Evolutionary conservation across 2,329 filamentous ascomycete species (phyloP), one percentile per base, ranked within the genome.

Genomic region (Xylaria sp.): DNA sequence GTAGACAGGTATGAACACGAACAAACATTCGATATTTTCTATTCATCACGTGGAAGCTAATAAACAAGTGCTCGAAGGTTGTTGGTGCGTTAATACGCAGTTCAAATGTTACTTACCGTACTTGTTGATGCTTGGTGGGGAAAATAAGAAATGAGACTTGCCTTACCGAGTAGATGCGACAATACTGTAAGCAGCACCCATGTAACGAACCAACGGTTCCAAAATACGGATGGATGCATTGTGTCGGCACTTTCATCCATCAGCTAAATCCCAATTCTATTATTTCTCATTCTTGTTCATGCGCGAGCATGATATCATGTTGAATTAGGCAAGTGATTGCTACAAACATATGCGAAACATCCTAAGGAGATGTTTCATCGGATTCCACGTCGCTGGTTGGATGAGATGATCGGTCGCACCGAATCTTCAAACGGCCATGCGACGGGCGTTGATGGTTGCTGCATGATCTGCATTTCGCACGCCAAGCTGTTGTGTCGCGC

Each of bases 311-410:
- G 23, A 29, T 44, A 44, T 50, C 21, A 12, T 32, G 23, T 60
- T 40, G 5, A 68, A 60, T 55, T 23, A n/a, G 63, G 60, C 54
- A 64, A 64, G 60, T 63, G 29, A 37, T 63, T 59, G 13, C 27
- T 44, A 32, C 18, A 25, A 50, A 54, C 48, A 42, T 60, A 68
- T 60, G 65, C 66, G 61, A 68, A 68, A 68, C 66, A 60, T 42
- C 48, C 44, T 44, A 53, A 63, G 50, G 21, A 59, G 53, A 21
- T 59, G 66, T 69, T 69, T 69, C 62, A 62, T 57, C 40, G 25
- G 50, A 62, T 58, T 37, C 55, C 18, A 42, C 35, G 2, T 60
- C n/a, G 58, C 21, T 27, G 35, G 55, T 59, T 44, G 44, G 58
- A 37, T 12, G 44, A 35, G 44, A 50, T 42, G 63, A 29, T 57